These are phyloP conservation scores for Paulownia fortunei DNA, from an alignment of 257 asterid genomes.

Conservation along the genomic window DNA sequence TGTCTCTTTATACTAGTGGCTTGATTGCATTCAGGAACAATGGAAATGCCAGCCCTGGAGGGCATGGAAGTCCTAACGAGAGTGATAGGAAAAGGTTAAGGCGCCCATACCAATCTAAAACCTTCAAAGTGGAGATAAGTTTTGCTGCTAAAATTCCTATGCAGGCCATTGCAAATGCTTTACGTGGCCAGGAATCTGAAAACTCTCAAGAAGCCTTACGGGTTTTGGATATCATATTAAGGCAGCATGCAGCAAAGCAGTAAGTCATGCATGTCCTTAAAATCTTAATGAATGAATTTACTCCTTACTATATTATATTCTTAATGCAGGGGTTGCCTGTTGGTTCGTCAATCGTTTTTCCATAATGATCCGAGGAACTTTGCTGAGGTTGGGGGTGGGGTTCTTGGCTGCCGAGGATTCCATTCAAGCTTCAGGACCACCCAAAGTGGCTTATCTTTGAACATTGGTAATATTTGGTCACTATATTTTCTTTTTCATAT, in stretches of 20 bases:
- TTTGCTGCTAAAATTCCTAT: conserved; percentile 88
- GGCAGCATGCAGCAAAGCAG: conserved; percentile 99
- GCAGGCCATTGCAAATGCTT: conserved; percentile 85
- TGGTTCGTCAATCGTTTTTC: conserved; percentile 87
- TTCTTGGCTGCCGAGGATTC: conserved; percentile 89
- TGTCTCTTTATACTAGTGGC: neutral
- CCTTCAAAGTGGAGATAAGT: conserved; percentile 83
- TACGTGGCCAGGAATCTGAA: conserved; percentile 90
- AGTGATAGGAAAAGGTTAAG: conserved; percentile 67
- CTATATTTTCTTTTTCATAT: neutral
- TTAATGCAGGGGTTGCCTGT: conserved; percentile 76
- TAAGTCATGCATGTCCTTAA: conserved; percentile 45
- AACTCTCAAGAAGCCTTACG: conserved; percentile 82
- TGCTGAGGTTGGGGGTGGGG: conserved; percentile 89
- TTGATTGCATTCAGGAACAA: conserved; percentile 59
- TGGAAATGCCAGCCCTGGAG: conserved; percentile 74
- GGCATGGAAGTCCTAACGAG: conserved; percentile 59
- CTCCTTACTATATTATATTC: conserved; percentile 2
- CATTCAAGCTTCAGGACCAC: conserved; percentile 89
- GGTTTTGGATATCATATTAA: conserved; percentile 83
- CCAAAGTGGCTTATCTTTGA: conserved; percentile 84
- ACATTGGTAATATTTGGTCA: conserved; percentile 61
- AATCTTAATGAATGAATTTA: neutral
- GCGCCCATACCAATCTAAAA: conserved; percentile 74
- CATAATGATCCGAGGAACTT: conserved; percentile 75